A percentile compares a stretch with the other conserved stretches of the same genome.
These are phyloP conservation scores for Kwoniella sp. DNA, from an alignment of 768 basidiomycete genomes.

Conservation along the genomic window DNA sequence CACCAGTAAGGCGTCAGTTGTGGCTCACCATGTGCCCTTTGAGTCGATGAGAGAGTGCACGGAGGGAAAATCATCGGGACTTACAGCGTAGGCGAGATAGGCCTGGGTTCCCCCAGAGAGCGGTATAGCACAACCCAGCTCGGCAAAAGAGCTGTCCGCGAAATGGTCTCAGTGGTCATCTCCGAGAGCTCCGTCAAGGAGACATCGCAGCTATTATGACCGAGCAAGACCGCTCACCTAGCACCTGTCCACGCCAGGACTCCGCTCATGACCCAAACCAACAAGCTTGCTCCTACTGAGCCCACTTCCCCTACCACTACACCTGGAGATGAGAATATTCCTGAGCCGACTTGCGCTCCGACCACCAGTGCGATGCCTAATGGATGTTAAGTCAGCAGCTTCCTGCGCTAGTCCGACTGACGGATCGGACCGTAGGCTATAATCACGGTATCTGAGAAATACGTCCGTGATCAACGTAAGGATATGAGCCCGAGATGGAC, in stretches of 20 bases:
- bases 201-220: too few relatives aligned
- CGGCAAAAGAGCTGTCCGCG: slow-evolving; percentile 74
- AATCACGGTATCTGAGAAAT: neutral
- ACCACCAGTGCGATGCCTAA: slow-evolving; percentile 82
- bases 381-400: neutral
- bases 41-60: neutral
- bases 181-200: too few relatives aligned
- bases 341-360: slow-evolving; percentile 85
- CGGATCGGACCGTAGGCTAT: neutral
- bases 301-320: slow-evolving; percentile 85
- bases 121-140: slow-evolving; percentile 86
- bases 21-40: neutral
- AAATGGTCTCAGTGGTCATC: neutral
- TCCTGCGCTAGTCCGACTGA: neutral
- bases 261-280: slow-evolving; percentile 82
- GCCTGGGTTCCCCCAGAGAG: slow-evolving; percentile 65
- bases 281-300: slow-evolving; percentile 83
- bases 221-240: slow-evolving; percentile 38
- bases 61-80: slow-evolving; percentile 43
- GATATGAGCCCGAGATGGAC: slow-evolving; percentile 34
- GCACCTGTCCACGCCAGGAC: slow-evolving; percentile 93
- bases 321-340: slow-evolving; percentile 93
- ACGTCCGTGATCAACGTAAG: too few relatives aligned
- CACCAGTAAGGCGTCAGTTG: neutral
- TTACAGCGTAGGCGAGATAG: slow-evolving; percentile 83